A percentile compares a stretch with the other conserved stretches of the same genome.
phyloP scores from a whole-genome alignment of 2,329 filamentous ascomycete species.

The Exutisphaerella laricina region DNA sequence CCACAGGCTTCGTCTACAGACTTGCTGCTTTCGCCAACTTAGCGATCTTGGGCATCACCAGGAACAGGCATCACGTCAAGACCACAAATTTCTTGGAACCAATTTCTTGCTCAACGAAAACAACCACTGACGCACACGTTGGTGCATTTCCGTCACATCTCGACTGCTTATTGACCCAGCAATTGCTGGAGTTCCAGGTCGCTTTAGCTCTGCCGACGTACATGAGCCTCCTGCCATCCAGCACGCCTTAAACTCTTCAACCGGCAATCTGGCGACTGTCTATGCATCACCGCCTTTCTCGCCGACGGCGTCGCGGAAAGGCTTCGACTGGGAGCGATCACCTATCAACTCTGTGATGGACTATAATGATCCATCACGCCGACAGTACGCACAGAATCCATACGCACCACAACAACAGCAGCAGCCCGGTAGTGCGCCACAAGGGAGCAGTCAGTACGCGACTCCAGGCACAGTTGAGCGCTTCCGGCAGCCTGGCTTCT shows the following conservation, averaged over 20 bases:
- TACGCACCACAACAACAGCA: slow-evolving; percentile 26
- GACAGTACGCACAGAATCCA: slow-evolving; percentile 30
- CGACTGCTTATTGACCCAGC: slow-evolving; percentile 1
- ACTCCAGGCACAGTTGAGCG: slow-evolving; percentile 44
- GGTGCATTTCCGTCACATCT: not conserved
- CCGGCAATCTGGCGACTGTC: slow-evolving; percentile 28
- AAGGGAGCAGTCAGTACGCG: slow-evolving; percentile 38
- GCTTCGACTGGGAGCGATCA: slow-evolving; percentile 20
- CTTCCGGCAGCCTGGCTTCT: slow-evolving; percentile 43
- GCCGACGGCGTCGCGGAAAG: slow-evolving; percentile 27
- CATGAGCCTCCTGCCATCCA: slow-evolving; percentile 4
- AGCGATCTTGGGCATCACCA: slow-evolving; percentile 21
- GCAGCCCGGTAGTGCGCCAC: slow-evolving; percentile 26
- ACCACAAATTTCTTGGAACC: slow-evolving; percentile 17
- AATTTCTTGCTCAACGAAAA: slow-evolving; percentile 10
- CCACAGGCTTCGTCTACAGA: not conserved
- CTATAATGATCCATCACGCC: slow-evolving; percentile 32
- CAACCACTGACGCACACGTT: slow-evolving; percentile 9
- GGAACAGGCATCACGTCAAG: slow-evolving; percentile 20
- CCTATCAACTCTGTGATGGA: slow-evolving; percentile 29
- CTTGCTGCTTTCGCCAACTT: slow-evolving; percentile 5
- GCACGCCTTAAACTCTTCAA: slow-evolving; percentile 9
- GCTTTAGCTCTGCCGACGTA: not conserved
- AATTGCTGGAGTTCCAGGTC: not conserved
- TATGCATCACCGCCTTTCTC: slow-evolving; percentile 32